phyloP scores from a whole-genome alignment of 2,329 filamentous ascomycete genomes.

The Trichoderma aggressivum region DNA sequence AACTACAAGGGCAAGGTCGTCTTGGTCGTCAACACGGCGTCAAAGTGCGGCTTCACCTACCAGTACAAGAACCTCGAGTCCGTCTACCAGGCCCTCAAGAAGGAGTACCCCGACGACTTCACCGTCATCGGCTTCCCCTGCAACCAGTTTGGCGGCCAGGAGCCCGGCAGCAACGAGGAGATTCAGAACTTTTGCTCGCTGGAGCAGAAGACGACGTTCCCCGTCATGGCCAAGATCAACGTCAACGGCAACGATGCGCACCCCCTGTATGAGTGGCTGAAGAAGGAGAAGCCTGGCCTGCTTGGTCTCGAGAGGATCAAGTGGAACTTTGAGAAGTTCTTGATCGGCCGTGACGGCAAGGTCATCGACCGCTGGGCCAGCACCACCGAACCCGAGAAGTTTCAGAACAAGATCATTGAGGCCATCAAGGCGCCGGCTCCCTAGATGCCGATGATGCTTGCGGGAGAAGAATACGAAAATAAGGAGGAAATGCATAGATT shows the following conservation, averaged over 20 bases:
- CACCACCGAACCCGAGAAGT: constrained; percentile 76
- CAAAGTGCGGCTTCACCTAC: constrained; percentile 97
- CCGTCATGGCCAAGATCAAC: constrained; percentile 85
- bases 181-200: constrained; percentile 83
- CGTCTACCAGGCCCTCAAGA: constrained; percentile 76
- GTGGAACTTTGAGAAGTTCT: constrained; percentile 99
- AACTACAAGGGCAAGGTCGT: constrained; percentile 87
- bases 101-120: constrained; percentile 70
- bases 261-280: constrained; percentile 56
- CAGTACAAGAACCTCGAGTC: constrained; percentile 90
- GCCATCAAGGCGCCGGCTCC: constrained; percentile 56
- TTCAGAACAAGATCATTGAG: constrained; percentile 73
- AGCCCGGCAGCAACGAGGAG: constrained; percentile 77
- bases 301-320: constrained; percentile 88
- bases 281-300: constrained; percentile 71
- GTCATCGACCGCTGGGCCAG: constrained; percentile 86
- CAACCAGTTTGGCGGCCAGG: constrained; percentile 94
- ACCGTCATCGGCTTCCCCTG: constrained; percentile 92
- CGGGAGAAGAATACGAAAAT: neutral
- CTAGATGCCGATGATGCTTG: neutral
- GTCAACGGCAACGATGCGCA: constrained; percentile 73
- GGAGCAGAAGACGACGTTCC: constrained; percentile 80
- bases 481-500: neutral
- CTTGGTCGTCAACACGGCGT: constrained; percentile 94
- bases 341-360: constrained; percentile 79